phyloP scores from a whole-genome alignment of 2,329 filamentous ascomycete species.

The Aspergillus glaucus region DNA sequence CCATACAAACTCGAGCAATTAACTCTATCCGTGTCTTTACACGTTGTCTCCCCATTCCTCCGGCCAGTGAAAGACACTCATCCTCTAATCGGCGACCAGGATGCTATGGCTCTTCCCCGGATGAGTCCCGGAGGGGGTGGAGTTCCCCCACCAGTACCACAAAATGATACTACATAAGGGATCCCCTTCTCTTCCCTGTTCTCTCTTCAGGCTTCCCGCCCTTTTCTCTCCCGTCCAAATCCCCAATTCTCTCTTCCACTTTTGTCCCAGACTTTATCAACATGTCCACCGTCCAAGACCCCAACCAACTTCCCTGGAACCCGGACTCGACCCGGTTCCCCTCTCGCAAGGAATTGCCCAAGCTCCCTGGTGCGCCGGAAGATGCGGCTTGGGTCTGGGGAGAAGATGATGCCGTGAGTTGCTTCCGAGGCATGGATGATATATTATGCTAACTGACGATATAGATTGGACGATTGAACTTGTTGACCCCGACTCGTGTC shows the following conservation, averaged over 20 bases:
- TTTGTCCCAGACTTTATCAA: neutral
- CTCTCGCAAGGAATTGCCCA: slow-evolving; percentile 47
- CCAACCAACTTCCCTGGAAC: slow-evolving; percentile 45
- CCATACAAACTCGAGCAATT: too few relatives aligned
- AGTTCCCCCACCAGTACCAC: neutral
- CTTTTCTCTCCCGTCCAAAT: neutral
- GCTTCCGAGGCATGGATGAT: neutral
- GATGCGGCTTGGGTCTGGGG: slow-evolving; percentile 58
- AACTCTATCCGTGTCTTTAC: too few relatives aligned
- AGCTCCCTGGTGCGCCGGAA: slow-evolving; percentile 47
- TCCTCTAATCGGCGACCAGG: too few relatives aligned
- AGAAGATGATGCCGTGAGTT: slow-evolving; percentile 46
- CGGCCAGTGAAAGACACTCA: too few relatives aligned
- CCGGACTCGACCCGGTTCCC: slow-evolving; percentile 50
- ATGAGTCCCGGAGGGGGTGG: neutral
- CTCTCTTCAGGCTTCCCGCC: neutral
- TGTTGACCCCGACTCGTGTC: slow-evolving; percentile 51
- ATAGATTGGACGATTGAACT: slow-evolving; percentile 44
- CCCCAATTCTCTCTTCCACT: neutral
- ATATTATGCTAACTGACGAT: neutral
- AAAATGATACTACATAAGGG: neutral
- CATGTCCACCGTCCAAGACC: slow-evolving; percentile 14
- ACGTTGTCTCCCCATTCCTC: too few relatives aligned
- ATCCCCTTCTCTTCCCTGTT: neutral
- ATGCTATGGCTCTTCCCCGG: too few relatives aligned